phyloP scores from a whole-genome alignment of 192 early-diverging fungal species.

The Backusella macrospora region DNA sequence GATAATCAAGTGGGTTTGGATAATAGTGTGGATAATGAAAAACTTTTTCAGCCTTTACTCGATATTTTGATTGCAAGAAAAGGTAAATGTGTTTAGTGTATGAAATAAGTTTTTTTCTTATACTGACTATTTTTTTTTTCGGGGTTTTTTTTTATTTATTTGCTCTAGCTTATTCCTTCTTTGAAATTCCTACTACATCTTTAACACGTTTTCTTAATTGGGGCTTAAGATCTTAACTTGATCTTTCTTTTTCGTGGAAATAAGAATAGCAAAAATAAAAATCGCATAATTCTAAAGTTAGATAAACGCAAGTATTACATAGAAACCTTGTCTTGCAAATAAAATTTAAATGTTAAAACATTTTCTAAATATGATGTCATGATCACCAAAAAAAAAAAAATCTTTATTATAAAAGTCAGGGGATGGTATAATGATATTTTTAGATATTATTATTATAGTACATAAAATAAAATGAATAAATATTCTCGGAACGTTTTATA shows the following conservation, averaged over 20 bases:
- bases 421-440: too few relatives aligned
- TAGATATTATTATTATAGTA: too few relatives aligned
- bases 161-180: constrained; percentile 32
- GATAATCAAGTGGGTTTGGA: background rate
- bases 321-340: background rate
- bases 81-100: constrained; percentile 19
- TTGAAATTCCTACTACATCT: constrained; percentile 30
- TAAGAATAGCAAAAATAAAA: background rate
- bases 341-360: background rate
- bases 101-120: background rate
- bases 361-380: constrained; percentile 1
- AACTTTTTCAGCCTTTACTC: constrained; percentile 24
- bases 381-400: background rate
- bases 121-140: background rate
- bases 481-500: background rate
- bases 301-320: background rate
- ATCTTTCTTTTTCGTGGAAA: background rate
- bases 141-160: background rate
- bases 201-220: constrained; percentile 25
- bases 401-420: background rate
- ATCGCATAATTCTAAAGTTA: background rate
- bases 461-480: background rate
- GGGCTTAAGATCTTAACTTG: background rate
- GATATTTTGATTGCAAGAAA: constrained; percentile 29
- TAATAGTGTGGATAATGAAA: constrained; percentile 24